A percentile compares a stretch with the other conserved stretches of the same genome.
Evolutionary conservation across 805 yeast genomes (phyloP).

Genomic region (Saccharomycopsis sp.): DNA sequence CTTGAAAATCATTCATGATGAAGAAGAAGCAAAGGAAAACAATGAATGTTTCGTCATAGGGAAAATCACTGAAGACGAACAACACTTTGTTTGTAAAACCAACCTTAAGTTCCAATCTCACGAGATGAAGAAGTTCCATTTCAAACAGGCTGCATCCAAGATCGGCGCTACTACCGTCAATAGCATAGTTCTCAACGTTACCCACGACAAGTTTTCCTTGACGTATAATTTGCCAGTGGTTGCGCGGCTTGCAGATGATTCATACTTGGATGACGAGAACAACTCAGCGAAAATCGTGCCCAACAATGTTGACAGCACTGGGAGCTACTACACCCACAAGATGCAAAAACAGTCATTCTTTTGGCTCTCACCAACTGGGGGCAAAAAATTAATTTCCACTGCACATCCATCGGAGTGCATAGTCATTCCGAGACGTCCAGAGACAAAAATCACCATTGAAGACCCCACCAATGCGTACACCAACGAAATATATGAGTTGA

Average conservation of each 20-base stretch:
- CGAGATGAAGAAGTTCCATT: conserved; percentile 15
- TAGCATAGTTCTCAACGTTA: conserved; percentile 13
- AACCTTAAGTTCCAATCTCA: conserved; percentile 8
- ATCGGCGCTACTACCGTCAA: conserved; percentile 25
- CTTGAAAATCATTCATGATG: too few species aligned
- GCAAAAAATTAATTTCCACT: conserved; percentile 19
- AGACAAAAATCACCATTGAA: conserved; percentile 24
- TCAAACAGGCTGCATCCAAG: conserved; percentile 20
- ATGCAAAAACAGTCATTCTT: conserved; percentile 11
- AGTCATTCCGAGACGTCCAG: conserved; percentile 34
- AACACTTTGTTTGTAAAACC: conserved; percentile 12
- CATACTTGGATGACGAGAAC: conserved; percentile 8
- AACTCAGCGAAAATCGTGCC: conserved; percentile 13
- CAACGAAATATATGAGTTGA: conserved; percentile 27
- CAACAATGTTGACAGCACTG: neutral
- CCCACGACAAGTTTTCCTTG: conserved; percentile 10
- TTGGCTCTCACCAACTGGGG: conserved; percentile 19
- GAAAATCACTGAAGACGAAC: neutral
- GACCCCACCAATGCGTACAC: conserved; percentile 25
- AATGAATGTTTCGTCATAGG: too few species aligned
- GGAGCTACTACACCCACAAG: conserved; percentile 7
- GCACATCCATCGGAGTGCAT: conserved; percentile 23
- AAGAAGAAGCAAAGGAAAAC: neutral
- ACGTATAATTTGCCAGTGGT: conserved; percentile 17
- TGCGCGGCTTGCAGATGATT: conserved; percentile 6